These are phyloP conservation scores for Cucumis sativus DNA, from an alignment of 306 rosid genomes.

Conservation along the genomic window DNA sequence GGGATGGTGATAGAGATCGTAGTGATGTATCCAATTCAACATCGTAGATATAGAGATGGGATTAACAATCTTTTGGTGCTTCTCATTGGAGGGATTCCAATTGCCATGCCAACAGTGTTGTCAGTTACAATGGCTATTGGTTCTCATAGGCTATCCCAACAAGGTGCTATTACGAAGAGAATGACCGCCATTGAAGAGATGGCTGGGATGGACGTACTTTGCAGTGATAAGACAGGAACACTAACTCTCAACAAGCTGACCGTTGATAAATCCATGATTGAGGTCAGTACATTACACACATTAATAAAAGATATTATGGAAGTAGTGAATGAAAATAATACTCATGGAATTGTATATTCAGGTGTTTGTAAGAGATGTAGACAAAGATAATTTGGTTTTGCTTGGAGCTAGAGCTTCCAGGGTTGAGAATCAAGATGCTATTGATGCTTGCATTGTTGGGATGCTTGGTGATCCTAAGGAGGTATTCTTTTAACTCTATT, in stretches of 20 bases:
- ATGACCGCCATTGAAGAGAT: slow-evolving; percentile 95
- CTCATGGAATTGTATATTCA: slow-evolving; percentile 5
- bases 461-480: slow-evolving; percentile 94
- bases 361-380: slow-evolving; percentile 51
- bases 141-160: slow-evolving; percentile 65
- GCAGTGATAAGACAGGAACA: slow-evolving; percentile 93
- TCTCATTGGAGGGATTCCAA: slow-evolving; percentile 90
- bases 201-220: slow-evolving; percentile 96
- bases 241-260: slow-evolving; percentile 80
- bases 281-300: slow-evolving; percentile 23
- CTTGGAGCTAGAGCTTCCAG: slow-evolving; percentile 83
- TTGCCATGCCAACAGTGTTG: slow-evolving; percentile 91
- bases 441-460: slow-evolving; percentile 88
- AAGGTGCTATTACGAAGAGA: slow-evolving; percentile 94
- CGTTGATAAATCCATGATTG: slow-evolving; percentile 59
- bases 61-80: slow-evolving; percentile 84
- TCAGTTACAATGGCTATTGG: slow-evolving; percentile 98
- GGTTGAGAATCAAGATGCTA: slow-evolving; percentile 87
- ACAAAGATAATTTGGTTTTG: slow-evolving; percentile 42
- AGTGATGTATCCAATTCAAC: slow-evolving; percentile 85
- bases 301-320: neutral
- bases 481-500: slow-evolving; percentile 19
- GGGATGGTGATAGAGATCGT: slow-evolving; percentile 64
- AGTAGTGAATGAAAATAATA: neutral
- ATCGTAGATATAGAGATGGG: slow-evolving; percentile 52